Evolutionary conservation across 768 basidiomycete species (phyloP), one percentile per base, ranked within the genome.

Genomic region (Pluteus cervinus): DNA sequence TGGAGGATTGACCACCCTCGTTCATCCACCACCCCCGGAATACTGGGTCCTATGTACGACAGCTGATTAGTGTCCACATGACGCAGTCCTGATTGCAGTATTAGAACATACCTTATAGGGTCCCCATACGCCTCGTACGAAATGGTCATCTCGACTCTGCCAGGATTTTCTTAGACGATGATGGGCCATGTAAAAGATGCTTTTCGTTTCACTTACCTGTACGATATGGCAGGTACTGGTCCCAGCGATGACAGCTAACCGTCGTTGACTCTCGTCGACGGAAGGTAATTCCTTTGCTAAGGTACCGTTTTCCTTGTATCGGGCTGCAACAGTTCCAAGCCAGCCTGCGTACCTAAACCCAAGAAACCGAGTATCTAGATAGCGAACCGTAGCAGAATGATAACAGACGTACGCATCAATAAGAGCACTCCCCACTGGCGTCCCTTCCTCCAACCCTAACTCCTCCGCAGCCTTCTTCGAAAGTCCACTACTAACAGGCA

Each of bases 11-110:
- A 2, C 96, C 96, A 25, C 94, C 96, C 61, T 99, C 96, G 52
- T 93, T 99, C 91, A 97, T 96, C 96, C 94, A 99, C 84, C 89
- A 93, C 12, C 83, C 90, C 29, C 81, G 81, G 62, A 97, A 92
- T 22, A 93, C 73, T 5, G 90, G 81, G 52, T 97, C 83, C 77
- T 87, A 46, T 51, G 59, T n/a, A 16, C n/a, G 5, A 31, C 4
- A 37, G 24, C 23, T n/a, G 17, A 24, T n/a, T 31, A 37, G 9
- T 8, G 12, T 36, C 8, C 15, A 17, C 7, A 11, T 12, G 8
- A 12, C 21, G 24, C 9, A n/a, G 29, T 14, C 18, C 30, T 4
- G 28, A 12, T 12, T 16, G 24, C 16, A 38, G 28, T 5, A 45
- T 47, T 23, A 31, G 12, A 12, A 21, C n/a, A 2, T 48, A 79